Percentiles rank a stretch among this genome's conserved stretches.
phyloP scores from a whole-genome alignment of 441 rosid species.

The Erodium trifolium region DNA sequence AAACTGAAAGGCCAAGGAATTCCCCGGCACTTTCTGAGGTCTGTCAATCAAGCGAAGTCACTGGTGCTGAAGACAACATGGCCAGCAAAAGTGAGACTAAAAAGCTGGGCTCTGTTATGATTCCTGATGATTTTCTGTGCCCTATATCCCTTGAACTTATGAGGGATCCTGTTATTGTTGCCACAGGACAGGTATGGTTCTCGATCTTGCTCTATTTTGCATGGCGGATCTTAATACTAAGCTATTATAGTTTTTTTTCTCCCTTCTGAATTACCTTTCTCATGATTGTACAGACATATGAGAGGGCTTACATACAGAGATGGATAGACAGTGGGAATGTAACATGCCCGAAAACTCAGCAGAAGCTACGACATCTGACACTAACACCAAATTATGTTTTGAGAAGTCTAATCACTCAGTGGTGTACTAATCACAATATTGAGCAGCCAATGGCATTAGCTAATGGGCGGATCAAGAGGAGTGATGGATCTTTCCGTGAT shows the following conservation, averaged over 20 bases:
- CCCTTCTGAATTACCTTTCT: slow-evolving; percentile 20
- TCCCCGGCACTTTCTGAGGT: slow-evolving; percentile 30
- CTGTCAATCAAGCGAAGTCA: slow-evolving; percentile 25
- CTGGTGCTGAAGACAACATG: slow-evolving; percentile 28
- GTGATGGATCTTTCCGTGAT: slow-evolving; percentile 56
- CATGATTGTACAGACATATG: slow-evolving; percentile 67
- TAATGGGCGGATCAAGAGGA: slow-evolving; percentile 52
- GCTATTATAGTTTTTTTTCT: not conserved
- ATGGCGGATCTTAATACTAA: not conserved
- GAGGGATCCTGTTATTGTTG: slow-evolving; percentile 88
- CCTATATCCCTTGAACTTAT: slow-evolving; percentile 80
- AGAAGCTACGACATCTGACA: slow-evolving; percentile 66
- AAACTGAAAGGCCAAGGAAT: slow-evolving; percentile 24
- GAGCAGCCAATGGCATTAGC: slow-evolving; percentile 56
- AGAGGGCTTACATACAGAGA: slow-evolving; percentile 85
- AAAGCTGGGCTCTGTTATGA: slow-evolving; percentile 42
- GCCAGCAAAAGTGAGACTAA: slow-evolving; percentile 41
- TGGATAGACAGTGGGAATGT: slow-evolving; percentile 86
- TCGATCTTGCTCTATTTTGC: slow-evolving; percentile 3
- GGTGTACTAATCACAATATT: slow-evolving; percentile 67
- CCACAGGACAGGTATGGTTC: slow-evolving; percentile 78
- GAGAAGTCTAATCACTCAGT: slow-evolving; percentile 72
- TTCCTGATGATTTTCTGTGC: slow-evolving; percentile 78
- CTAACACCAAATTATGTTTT: slow-evolving; percentile 83
- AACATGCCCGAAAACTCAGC: slow-evolving; percentile 92